Percentiles rank a stretch among this genome's conserved stretches.
These are phyloP conservation scores for Exophiala mesophila DNA, from an alignment of 2,329 filamentous ascomycete genomes.

Conservation along the genomic window DNA sequence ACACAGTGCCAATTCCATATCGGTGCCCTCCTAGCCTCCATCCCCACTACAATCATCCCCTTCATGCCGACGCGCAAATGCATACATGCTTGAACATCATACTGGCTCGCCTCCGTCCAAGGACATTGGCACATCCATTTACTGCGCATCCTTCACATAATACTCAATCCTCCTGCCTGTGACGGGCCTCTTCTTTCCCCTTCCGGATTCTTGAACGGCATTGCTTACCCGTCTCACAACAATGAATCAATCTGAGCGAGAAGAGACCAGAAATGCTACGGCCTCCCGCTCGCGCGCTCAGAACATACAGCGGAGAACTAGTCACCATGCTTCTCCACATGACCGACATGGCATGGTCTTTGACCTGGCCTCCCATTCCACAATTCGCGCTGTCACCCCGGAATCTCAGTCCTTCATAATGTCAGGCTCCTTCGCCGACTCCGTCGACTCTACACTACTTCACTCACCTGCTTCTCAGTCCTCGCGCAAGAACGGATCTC, in stretches of 20 bases:
- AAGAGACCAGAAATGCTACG: constrained; percentile 7
- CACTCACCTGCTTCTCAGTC: constrained; percentile 22
- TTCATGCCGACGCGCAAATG: constrained; percentile 13
- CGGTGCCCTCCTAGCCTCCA: too few relatives aligned
- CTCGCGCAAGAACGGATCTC: constrained; percentile 13
- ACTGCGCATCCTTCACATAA: too few relatives aligned
- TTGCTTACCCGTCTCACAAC: background rate
- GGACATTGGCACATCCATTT: constrained; percentile 4
- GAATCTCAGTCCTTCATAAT: constrained; percentile 31
- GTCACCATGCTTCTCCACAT: constrained; percentile 18
- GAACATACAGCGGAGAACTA: constrained; percentile 14
- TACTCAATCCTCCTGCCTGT: too few relatives aligned
- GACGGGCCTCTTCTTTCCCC: too few relatives aligned
- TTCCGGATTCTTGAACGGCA: too few relatives aligned
- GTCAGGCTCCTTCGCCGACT: constrained; percentile 30
- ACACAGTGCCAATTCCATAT: too few relatives aligned
- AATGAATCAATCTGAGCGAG: constrained; percentile 12
- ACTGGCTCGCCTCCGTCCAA: constrained; percentile 13
- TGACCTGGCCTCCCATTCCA: constrained; percentile 41
- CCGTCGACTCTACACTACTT: constrained; percentile 11
- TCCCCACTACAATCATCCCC: too few relatives aligned
- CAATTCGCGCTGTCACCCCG: constrained; percentile 44
- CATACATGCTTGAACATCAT: constrained; percentile 8
- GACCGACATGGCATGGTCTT: constrained; percentile 25
- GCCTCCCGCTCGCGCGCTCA: constrained; percentile 16